phyloP scores from a whole-genome alignment of 2,329 filamentous ascomycete genomes.

The Penicillium brevicompactum region DNA sequence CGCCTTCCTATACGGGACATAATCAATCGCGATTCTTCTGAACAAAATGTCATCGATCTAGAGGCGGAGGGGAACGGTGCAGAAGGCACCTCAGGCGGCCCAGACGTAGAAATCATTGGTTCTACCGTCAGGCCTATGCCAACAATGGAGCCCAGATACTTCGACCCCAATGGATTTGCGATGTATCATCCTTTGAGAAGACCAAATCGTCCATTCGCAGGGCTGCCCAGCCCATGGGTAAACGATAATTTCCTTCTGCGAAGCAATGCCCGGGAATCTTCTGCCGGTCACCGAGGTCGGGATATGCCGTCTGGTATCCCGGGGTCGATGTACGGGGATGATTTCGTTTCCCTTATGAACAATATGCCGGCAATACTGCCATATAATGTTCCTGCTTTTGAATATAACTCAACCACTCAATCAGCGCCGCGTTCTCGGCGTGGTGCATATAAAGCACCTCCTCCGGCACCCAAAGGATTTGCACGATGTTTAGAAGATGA shows the following conservation, averaged over 20 bases:
- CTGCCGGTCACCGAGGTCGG: not conserved
- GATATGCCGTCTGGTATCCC: not conserved
- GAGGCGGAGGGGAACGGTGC: conserved; percentile 36
- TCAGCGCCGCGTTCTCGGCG: not conserved
- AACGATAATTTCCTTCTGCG: not conserved
- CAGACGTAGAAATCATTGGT: conserved; percentile 55
- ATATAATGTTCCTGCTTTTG: conserved; percentile 13
- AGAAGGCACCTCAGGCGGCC: conserved; percentile 36
- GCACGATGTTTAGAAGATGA: conserved; percentile 74
- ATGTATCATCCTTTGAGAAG: not conserved
- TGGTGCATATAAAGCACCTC: conserved; percentile 60
- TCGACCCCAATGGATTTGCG: conserved; percentile 2
- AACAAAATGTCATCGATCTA: conserved; percentile 39
- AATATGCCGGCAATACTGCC: not conserved
- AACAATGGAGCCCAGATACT: conserved; percentile 13
- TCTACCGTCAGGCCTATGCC: conserved; percentile 25
- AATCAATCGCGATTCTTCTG: conserved; percentile 18
- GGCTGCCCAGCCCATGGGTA: not conserved
- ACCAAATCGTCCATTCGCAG: not conserved
- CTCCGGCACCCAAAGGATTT: conserved; percentile 72
- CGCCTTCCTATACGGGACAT: conserved; percentile 36
- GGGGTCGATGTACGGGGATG: not conserved
- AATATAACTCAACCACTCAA: conserved; percentile 1
- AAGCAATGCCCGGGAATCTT: not conserved
- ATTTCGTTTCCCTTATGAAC: not conserved